Conservation (phyloP, 331 rosid species). For the Phaseolus coccineus region DNA sequence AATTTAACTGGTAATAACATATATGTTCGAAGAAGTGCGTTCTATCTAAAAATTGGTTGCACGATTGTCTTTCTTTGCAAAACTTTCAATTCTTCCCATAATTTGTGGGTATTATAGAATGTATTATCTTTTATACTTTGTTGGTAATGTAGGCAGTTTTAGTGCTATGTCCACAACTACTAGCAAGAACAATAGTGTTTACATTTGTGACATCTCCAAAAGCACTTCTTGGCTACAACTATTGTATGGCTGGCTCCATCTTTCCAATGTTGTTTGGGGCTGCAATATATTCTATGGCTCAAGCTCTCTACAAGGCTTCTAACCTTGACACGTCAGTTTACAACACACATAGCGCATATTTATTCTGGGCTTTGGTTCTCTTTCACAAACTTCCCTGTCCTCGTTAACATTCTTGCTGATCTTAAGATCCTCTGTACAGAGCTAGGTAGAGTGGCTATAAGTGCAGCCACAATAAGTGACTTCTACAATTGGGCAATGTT, state of each 20-base stretch:
- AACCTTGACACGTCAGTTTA: background rate
- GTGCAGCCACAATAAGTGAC: slow-evolving; percentile 58
- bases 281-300: background rate
- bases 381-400: slow-evolving; percentile 63
- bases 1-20: too few species aligned
- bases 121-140: background rate
- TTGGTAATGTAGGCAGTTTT: slow-evolving; percentile 54
- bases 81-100: background rate
- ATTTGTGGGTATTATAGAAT: background rate
- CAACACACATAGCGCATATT: background rate
- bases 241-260: slow-evolving; percentile 49
- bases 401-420: slow-evolving; percentile 57
- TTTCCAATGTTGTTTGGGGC: slow-evolving; percentile 56
- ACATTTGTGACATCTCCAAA: background rate
- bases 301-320: background rate
- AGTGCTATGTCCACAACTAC: slow-evolving; percentile 44
- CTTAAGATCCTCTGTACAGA: slow-evolving; percentile 66
- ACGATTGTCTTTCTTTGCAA: too few species aligned
- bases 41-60: too few species aligned
- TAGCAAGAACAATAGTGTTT: background rate
- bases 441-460: slow-evolving; percentile 59
- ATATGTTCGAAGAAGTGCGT: too few species aligned
- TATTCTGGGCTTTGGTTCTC: slow-evolving; percentile 54
- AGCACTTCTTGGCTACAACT: slow-evolving; percentile 40
- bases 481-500: slow-evolving; percentile 20